Base-by-base conservation (phyloP, 306 rosid species). In the Lathyrus aphaca region DNA sequence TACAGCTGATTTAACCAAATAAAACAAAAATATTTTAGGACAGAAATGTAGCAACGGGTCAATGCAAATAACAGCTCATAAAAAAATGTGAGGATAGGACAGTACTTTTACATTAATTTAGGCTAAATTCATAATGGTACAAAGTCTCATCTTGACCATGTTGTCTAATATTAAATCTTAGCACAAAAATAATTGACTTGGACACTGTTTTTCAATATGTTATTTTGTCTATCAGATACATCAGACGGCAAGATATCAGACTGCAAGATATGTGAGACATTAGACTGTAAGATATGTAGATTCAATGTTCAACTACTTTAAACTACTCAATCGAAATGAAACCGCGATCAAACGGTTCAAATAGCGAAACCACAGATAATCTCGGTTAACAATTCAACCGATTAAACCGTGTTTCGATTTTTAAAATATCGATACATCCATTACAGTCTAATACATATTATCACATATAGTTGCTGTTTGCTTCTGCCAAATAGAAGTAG, bases 401-500 rank as follows among this genome's bases (percentile, higher is more conserved):
- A 23, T 23, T 23, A 3, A 23, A 23, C 25, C 3, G 25, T 27
- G 10, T 27, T 55, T 25, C 9, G 4, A 55, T 25, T 55, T 13
- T 25, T 7, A 13, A 25, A 12, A 55, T 27, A 55, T 23, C 13
- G 37, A 25, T 55, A 25, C 8, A 12, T 53, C 1, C 3, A 53
- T 21, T 23, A 11, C 2, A 54, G 17, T 23, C 61, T 27, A 63
- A 63, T 37, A 16, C 30, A 61, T 37, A 17, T 6, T 18, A 18
- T 37, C 10, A 60, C 10, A 37, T 16, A 60, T 32, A 25, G 45
- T 37, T 37, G 15, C 12, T 30, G 23, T 61, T 38, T 61, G 66
- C 15, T 61, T 57, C 56, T 67, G 53, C 74, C 85, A 77, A 7
- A 12, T 69, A 66, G 77, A 82, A 73, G 40, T 44, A 64, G 27